A percentile compares a stretch with the other conserved stretches of the same genome.
Conservation (phyloP, 83 land plant genomes). For the Picea abies region DNA sequence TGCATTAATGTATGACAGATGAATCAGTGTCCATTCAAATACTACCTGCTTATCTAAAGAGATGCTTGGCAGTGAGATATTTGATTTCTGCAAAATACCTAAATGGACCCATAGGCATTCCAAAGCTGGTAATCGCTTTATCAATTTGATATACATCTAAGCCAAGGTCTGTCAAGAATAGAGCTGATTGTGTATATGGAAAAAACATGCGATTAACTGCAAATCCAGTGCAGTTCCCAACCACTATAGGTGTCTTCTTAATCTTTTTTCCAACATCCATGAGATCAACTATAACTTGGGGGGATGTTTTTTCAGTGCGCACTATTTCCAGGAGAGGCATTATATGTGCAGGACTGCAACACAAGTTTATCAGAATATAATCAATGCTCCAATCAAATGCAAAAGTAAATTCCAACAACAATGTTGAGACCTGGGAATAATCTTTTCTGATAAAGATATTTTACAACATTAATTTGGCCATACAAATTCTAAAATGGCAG, state of each 20-base stretch:
- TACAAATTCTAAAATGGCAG: neutral
- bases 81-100: conserved; percentile 43
- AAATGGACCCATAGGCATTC: conserved; percentile 99
- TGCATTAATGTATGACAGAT: conserved; percentile 1
- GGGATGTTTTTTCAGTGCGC: conserved; percentile 84
- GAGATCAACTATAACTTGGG: conserved; percentile 91
- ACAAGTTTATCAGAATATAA: neutral
- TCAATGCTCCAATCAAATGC: neutral
- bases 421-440: neutral
- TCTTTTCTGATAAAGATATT: neutral
- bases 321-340: conserved; percentile 98
- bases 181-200: conserved; percentile 87
- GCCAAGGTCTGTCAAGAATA: conserved; percentile 83
- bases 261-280: conserved; percentile 86
- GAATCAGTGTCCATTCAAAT: neutral
- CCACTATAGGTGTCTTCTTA: conserved; percentile 88
- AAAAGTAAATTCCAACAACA: neutral
- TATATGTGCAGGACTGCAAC: conserved; percentile 92
- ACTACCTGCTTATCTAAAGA: neutral
- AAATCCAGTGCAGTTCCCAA: conserved; percentile 98
- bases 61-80: neutral
- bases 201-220: conserved; percentile 98
- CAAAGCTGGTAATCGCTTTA: conserved; percentile 76
- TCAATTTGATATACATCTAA: conserved; percentile 87
- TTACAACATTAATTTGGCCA: too few species aligned